Evolutionary conservation across 1,284 basidiomycete species (phyloP), one percentile per base, ranked within the genome.

Genomic region (Ganoderma multipileum): DNA sequence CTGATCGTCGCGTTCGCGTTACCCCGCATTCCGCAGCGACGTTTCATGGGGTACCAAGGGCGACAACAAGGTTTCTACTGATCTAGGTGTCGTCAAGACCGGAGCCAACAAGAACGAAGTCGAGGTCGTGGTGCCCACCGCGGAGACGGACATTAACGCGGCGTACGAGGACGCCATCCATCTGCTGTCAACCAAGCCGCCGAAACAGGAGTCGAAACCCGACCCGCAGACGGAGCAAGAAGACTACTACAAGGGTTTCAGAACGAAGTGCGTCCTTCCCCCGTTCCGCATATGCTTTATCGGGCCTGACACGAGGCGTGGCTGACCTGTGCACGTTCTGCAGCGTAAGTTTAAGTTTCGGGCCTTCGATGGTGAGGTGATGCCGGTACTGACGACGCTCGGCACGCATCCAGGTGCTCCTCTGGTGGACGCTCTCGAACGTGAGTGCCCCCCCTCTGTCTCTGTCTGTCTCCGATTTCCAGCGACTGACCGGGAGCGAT

Each of bases 1-100:
- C 65, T 60, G 57, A 59, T 57, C 55, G 41, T 36, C 39, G 61
- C 59, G 6, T 30, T 36, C 39, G 61, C 59, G 6, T 30, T 64
- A 65, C 71, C 64, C 71, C 64, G 61, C 65, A 64, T 57, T 66
- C 50, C 62, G 33, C 64, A 83, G 81, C 77, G 92, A 95, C 72
- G 89, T 95, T 1, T 93, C 92, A 1, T 96, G 95, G 95, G 95
- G 94, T 47, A 96, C 95, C 1, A 96, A 97, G 78, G 95, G 94
- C 28, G 95, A 96, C 80, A 95, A 95, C 82, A 95, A 91, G 76
- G 87, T 92, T 42, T 87, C 84, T 63, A 92, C 91, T n/a, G 94
- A 95, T 75, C 87, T 97, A 2, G 95, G 95, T 63, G 90, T 91
- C 1, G 93, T 96, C 70, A 84, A 86, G 68, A 83, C 85, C 7